Evolutionary conservation across 495 filamentous ascomycete species (phyloP).

Genomic region (Penicillium cataractarum): DNA sequence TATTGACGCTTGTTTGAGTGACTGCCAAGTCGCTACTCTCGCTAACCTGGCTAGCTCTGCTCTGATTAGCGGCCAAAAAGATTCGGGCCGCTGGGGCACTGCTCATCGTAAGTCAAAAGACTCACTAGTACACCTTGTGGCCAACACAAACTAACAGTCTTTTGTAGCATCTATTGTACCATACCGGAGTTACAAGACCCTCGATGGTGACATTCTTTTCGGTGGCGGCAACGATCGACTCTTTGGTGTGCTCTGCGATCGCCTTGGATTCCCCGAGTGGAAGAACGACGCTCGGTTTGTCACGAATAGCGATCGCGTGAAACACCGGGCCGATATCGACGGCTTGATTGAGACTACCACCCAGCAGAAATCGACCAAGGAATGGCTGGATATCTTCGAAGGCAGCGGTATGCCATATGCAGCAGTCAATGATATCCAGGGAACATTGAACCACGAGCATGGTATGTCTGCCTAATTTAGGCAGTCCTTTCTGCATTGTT

Average conservation of each 20-base stretch:
- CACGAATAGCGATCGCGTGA: constrained; percentile 81
- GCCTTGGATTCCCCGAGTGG: constrained; percentile 78
- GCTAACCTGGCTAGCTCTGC: constrained; percentile 92
- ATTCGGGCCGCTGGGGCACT: constrained; percentile 90
- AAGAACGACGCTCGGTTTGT: constrained; percentile 72
- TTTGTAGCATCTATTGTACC: constrained; percentile 87
- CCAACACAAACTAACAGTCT: constrained; percentile 14
- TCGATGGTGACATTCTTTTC: constrained; percentile 87
- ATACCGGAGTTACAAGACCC: constrained; percentile 89
- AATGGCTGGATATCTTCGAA: constrained; percentile 89
- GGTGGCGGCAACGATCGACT: constrained; percentile 93
- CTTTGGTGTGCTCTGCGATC: constrained; percentile 83
- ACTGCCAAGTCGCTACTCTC: constrained; percentile 92
- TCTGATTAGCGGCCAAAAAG: constrained; percentile 84
- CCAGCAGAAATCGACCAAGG: constrained; percentile 74
- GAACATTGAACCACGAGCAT: constrained; percentile 82
- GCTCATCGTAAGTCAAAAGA: constrained; percentile 75
- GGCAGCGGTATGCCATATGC: constrained; percentile 94
- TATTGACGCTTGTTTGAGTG: constrained; percentile 87
- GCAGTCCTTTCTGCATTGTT: not conserved
- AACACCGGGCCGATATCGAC: constrained; percentile 76
- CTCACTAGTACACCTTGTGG: not conserved
- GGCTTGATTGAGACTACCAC: constrained; percentile 74
- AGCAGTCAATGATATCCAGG: constrained; percentile 89
- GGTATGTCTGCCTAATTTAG: constrained; percentile 41